Conservation (phyloP, 805 yeast species). For the Tetrapisispora iriomotensis region DNA sequence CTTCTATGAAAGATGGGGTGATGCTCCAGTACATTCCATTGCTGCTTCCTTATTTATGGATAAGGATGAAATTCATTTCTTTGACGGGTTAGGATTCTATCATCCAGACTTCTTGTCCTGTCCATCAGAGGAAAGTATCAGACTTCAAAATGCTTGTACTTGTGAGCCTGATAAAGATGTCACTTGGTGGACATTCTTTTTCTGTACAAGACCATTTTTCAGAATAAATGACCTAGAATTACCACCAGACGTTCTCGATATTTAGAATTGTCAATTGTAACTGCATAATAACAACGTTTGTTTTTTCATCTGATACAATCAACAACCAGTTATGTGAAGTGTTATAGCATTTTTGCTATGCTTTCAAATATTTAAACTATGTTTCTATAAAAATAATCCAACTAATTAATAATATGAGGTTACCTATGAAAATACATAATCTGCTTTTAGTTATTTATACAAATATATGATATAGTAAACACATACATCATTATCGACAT, state of each 20-base stretch:
- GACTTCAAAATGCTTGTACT: slow-evolving; percentile 50
- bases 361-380: no score
- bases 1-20: slow-evolving; percentile 88
- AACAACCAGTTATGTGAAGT: no score
- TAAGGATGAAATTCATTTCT: slow-evolving; percentile 52
- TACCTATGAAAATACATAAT: no score
- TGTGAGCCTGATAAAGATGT: slow-evolving; percentile 52
- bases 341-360: no score
- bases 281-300: no score
- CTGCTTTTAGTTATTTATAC: no score
- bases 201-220: slow-evolving; percentile 56
- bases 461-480: no score
- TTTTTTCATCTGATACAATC: no score
- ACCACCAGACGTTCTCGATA: slow-evolving; percentile 7
- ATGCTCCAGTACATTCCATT: slow-evolving; percentile 78
- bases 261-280: no score
- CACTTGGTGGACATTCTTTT: slow-evolving; percentile 61
- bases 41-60: slow-evolving; percentile 56
- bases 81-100: slow-evolving; percentile 66
- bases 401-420: no score
- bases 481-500: no score
- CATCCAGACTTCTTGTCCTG: slow-evolving; percentile 62
- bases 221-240: slow-evolving; percentile 18
- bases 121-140: slow-evolving; percentile 43
- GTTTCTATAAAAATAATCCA: no score